Evolutionary conservation across 257 asterid species (phyloP).

Genomic region (Cinchona pubescens): DNA sequence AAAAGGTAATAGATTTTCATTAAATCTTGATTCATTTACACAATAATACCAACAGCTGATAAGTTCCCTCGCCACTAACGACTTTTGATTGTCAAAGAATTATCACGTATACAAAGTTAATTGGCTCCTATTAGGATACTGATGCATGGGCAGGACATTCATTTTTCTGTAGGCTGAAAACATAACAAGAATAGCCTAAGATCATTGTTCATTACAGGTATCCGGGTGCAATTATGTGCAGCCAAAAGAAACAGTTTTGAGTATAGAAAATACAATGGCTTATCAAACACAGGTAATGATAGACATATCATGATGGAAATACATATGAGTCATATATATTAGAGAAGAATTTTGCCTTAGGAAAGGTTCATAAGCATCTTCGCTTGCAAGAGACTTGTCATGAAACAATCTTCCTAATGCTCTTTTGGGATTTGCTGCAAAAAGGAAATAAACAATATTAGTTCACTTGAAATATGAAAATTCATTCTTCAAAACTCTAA

Average conservation of each 20-base stretch:
- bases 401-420: slow-evolving; percentile 81
- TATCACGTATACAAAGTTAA: too few species aligned
- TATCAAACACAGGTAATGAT: not conserved
- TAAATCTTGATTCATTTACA: too few species aligned
- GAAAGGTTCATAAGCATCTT: slow-evolving; percentile 85
- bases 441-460: slow-evolving; percentile 17
- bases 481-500: not conserved
- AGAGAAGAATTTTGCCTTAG: slow-evolving; percentile 52
- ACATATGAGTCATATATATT: slow-evolving; percentile 14
- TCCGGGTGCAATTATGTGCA: not conserved
- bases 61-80: not conserved
- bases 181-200: not conserved
- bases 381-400: slow-evolving; percentile 60
- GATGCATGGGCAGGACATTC: not conserved
- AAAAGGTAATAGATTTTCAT: not conserved
- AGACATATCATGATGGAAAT: not conserved
- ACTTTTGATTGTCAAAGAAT: too few species aligned
- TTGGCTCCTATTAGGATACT: not conserved
- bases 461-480: slow-evolving; percentile 21
- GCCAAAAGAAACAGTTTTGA: not conserved
- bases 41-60: too few species aligned
- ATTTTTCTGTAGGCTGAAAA: not conserved
- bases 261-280: not conserved
- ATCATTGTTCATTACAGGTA: not conserved
- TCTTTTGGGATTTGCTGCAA: slow-evolving; percentile 83